Evolutionary conservation across 257 asterid species (phyloP).

Genomic region (Thymus quinquecostatus): DNA sequence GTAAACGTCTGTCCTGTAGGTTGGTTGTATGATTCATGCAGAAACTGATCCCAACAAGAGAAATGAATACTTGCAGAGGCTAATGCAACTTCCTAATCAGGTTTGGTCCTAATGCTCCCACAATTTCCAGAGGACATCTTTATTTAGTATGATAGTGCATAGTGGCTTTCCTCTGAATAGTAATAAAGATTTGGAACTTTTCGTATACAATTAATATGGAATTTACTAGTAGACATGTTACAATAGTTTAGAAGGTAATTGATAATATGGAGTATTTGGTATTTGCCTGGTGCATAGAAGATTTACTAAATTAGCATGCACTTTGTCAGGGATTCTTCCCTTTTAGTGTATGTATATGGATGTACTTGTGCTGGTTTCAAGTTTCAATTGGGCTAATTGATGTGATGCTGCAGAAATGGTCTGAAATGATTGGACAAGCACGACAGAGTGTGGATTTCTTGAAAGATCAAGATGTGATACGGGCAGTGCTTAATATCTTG

Average conservation of each 20-base stretch:
- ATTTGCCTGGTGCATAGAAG: not conserved
- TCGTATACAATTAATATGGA: not conserved
- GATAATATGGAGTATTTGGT: too few relatives aligned
- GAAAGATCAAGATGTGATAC: slow-evolving; percentile 88
- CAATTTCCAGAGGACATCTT: slow-evolving; percentile 12
- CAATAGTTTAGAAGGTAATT: not conserved
- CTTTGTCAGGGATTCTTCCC: not conserved
- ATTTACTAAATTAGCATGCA: not conserved
- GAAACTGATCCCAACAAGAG: slow-evolving; percentile 85
- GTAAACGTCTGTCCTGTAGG: slow-evolving; percentile 48
- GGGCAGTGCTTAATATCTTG: slow-evolving; percentile 94
- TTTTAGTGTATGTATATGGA: not conserved
- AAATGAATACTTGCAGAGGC: slow-evolving; percentile 82
- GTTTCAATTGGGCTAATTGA: slow-evolving; percentile 36
- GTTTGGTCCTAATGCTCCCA: slow-evolving; percentile 40
- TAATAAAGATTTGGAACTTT: not conserved
- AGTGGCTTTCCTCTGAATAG: not conserved
- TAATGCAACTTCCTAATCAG: slow-evolving; percentile 98
- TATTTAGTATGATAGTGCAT: not conserved
- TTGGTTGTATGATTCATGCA: slow-evolving; percentile 91
- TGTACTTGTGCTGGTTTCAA: slow-evolving; percentile 22
- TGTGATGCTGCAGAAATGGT: slow-evolving; percentile 80
- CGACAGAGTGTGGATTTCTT: slow-evolving; percentile 85
- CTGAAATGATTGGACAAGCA: slow-evolving; percentile 92
- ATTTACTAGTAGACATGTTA: not conserved